phyloP scores from a whole-genome alignment of 1,139 yeast species.

The Scheffersomyces parashehatae region DNA sequence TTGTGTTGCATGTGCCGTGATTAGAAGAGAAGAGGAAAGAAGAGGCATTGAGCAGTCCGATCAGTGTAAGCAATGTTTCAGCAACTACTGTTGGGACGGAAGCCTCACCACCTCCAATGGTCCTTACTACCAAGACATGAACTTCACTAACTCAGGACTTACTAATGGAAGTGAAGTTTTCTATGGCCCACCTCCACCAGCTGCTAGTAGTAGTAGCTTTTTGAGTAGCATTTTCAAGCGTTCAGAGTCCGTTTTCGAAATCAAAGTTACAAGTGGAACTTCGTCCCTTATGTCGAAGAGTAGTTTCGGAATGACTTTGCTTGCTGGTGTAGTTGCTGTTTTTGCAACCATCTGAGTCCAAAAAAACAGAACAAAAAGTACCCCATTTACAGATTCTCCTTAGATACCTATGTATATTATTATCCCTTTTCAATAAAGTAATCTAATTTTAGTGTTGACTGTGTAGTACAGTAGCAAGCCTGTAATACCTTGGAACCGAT shows the following conservation, averaged over 20 bases:
- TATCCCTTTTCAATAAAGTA: no score
- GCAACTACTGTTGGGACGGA: conserved; percentile 84
- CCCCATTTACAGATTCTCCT: no score
- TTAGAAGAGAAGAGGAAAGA: conserved; percentile 81
- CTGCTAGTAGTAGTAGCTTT: conserved; percentile 4
- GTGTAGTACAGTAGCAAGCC: no score
- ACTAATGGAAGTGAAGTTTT: conserved; percentile 23
- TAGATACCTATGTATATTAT: no score
- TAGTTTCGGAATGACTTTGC: no score
- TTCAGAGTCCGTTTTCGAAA: background rate
- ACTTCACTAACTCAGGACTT: conserved; percentile 29
- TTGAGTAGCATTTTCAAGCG: conserved; percentile 3
- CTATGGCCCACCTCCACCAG: conserved; percentile 5
- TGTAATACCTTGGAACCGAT: no score
- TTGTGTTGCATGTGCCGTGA: conserved; percentile 87
- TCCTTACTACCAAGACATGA: conserved; percentile 16
- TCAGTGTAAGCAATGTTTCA: conserved; percentile 74
- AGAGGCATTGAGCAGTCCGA: conserved; percentile 60
- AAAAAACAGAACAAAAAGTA: no score
- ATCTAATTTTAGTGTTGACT: no score
- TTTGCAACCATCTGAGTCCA: no score
- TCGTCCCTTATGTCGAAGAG: no score
- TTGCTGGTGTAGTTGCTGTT: no score
- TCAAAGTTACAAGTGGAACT: no score
- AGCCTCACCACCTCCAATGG: conserved; percentile 12